phyloP scores from a whole-genome alignment of 2,329 filamentous ascomycete species.

The Huntiella moniliformis region DNA sequence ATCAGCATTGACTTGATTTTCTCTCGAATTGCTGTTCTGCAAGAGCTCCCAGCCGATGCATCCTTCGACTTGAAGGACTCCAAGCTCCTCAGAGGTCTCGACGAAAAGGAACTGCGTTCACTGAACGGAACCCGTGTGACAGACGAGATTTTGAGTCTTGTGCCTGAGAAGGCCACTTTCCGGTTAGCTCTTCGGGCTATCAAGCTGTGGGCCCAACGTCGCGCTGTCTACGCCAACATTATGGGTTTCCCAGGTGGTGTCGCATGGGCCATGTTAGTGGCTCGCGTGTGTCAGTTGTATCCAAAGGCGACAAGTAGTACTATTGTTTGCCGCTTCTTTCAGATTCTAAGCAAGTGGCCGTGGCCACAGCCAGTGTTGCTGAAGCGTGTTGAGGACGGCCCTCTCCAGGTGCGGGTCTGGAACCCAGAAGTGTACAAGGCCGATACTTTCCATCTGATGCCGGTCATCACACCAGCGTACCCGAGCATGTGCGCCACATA shows the following conservation, averaged over 20 bases:
- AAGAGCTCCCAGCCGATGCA: conserved; percentile 47
- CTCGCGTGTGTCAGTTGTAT: conserved; percentile 87
- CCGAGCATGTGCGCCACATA: conserved; percentile 96
- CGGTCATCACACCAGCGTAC: conserved; percentile 92
- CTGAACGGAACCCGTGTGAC: conserved; percentile 90
- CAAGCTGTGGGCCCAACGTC: conserved; percentile 87
- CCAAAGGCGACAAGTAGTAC: conserved; percentile 78
- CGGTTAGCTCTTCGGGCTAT: conserved; percentile 75
- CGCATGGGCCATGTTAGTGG: conserved; percentile 95
- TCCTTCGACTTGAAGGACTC: conserved; percentile 66
- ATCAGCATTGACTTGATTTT: conserved; percentile 95
- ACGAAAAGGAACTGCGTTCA: conserved; percentile 71
- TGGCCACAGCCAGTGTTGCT: conserved; percentile 90
- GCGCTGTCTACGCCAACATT: conserved; percentile 88
- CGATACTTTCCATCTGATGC: conserved; percentile 83
- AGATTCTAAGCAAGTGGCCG: conserved; percentile 74
- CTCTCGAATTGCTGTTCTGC: conserved; percentile 50
- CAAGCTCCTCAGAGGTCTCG: conserved; percentile 64
- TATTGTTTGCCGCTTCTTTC: conserved; percentile 85
- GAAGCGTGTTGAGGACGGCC: conserved; percentile 69
- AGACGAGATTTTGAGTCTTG: conserved; percentile 72
- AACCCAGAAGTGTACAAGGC: conserved; percentile 76
- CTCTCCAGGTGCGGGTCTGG: conserved; percentile 73
- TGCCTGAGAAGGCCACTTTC: conserved; percentile 81
- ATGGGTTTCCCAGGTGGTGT: conserved; percentile 94